Conservation (phyloP, 2,329 filamentous ascomycete genomes). For the Corniculantispora saksenae region DNA sequence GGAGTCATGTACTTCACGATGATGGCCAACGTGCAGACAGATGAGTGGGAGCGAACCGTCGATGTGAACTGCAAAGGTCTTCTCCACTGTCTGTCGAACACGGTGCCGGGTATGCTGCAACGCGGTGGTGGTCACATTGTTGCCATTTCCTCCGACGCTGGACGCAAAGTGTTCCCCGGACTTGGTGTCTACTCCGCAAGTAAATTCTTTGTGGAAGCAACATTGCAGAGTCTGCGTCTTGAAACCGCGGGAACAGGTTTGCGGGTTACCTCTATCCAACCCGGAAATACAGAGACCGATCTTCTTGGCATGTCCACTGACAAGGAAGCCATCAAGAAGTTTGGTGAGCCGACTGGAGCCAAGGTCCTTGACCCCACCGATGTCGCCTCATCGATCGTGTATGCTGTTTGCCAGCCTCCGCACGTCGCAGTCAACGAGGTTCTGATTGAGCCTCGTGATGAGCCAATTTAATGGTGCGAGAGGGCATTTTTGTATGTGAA, state of each 20-base stretch:
- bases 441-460: constrained; percentile 74
- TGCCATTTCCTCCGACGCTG: constrained; percentile 79
- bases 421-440: constrained; percentile 82
- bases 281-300: constrained; percentile 74
- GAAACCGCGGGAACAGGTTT: constrained; percentile 76
- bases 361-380: constrained; percentile 74
- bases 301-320: constrained; percentile 75
- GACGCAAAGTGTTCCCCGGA: constrained; percentile 79
- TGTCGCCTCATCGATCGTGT: constrained; percentile 72
- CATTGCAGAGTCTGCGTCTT: constrained; percentile 71
- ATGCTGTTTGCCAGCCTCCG: constrained; percentile 70
- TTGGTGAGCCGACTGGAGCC: constrained; percentile 72
- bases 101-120: constrained; percentile 70
- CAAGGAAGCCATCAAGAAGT: constrained; percentile 74
- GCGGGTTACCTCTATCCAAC: constrained; percentile 73
- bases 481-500: not conserved
- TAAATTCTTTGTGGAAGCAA: constrained; percentile 85
- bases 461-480: constrained; percentile 59
- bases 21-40: constrained; percentile 74
- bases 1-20: constrained; percentile 89
- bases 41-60: constrained; percentile 80
- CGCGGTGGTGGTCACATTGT: constrained; percentile 73
- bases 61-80: constrained; percentile 87
- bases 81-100: constrained; percentile 69
- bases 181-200: constrained; percentile 79